These are phyloP conservation scores for Candida sojae DNA, from an alignment of 1,139 yeast genomes.

Conservation along the genomic window DNA sequence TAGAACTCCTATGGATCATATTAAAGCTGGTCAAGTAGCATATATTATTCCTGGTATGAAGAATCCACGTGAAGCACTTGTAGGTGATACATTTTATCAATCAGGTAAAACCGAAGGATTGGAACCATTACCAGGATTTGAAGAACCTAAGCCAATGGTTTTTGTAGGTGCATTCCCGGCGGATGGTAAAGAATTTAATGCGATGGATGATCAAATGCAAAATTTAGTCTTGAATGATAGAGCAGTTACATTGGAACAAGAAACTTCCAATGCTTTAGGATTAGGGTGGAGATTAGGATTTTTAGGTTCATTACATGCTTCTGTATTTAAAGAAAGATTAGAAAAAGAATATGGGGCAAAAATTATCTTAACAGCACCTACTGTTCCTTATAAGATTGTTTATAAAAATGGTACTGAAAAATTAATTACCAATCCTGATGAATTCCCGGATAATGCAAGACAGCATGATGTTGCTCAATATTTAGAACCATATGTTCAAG, in stretches of 20 bases:
- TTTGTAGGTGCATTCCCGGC: slow-evolving; percentile 98
- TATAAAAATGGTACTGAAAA: slow-evolving; percentile 64
- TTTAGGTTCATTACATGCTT: slow-evolving; percentile 90
- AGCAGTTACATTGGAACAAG: slow-evolving; percentile 85
- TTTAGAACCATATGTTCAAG: slow-evolving; percentile 89
- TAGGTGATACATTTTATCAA: slow-evolving; percentile 88
- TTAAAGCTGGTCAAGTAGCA: slow-evolving; percentile 92
- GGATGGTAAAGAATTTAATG: slow-evolving; percentile 87
- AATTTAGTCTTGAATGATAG: slow-evolving; percentile 89
- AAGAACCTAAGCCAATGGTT: slow-evolving; percentile 97
- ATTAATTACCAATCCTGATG: slow-evolving; percentile 85
- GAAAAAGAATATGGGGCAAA: slow-evolving; percentile 94
- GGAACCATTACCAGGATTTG: slow-evolving; percentile 89
- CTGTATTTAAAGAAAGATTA: slow-evolving; percentile 87
- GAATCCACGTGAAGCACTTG: slow-evolving; percentile 78
- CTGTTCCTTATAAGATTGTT: slow-evolving; percentile 84
- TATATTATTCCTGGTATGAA: slow-evolving; percentile 94
- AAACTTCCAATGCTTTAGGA: slow-evolving; percentile 92
- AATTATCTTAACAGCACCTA: slow-evolving; percentile 90
- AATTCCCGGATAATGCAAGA: slow-evolving; percentile 68
- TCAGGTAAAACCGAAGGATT: slow-evolving; percentile 61
- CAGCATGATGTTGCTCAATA: slow-evolving; percentile 55
- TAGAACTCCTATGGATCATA: slow-evolving; percentile 57
- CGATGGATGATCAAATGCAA: slow-evolving; percentile 85
- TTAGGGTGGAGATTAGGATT: slow-evolving; percentile 98